Conservation (phyloP, 108 stramenopile species). For the Conticribra guillardii region DNA sequence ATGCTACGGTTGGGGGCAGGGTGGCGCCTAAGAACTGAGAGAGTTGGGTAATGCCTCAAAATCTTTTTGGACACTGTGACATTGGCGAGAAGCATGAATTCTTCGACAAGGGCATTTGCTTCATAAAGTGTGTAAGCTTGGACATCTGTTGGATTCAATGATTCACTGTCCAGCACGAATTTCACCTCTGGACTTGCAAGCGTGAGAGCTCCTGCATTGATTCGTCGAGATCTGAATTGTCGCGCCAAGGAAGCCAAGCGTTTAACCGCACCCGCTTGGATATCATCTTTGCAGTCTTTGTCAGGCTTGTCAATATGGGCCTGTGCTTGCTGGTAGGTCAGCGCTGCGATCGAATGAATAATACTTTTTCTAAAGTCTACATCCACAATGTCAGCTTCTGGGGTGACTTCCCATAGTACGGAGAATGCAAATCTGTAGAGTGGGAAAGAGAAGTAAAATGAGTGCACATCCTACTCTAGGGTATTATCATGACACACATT, state of each 20-base stretch:
- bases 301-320: conserved; percentile 90
- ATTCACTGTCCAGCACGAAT: conserved; percentile 96
- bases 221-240: conserved; percentile 84
- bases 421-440: conserved; percentile 83
- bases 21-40: conserved; percentile 95
- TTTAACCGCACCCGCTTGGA: conserved; percentile 87
- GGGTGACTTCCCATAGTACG: conserved; percentile 92
- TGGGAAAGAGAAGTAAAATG: background rate
- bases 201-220: conserved; percentile 96
- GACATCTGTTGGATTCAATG: conserved; percentile 97
- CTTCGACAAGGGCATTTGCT: conserved; percentile 95
- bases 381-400: conserved; percentile 82
- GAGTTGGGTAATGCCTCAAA: conserved; percentile 87
- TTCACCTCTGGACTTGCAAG: conserved; percentile 98
- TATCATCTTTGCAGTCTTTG: conserved; percentile 57
- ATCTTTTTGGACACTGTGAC: conserved; percentile 97
- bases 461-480: background rate
- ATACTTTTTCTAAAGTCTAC: conserved; percentile 94
- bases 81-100: conserved; percentile 99
- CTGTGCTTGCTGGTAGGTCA: conserved; percentile 98
- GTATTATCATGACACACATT: conserved; percentile 7
- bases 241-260: conserved; percentile 84
- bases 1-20: conserved; percentile 93
- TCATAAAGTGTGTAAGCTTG: conserved; percentile 90
- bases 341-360: conserved; percentile 93